A percentile compares a stretch with the other conserved stretches of the same genome.
phyloP scores from a whole-genome alignment of 2,329 filamentous ascomycete species.

The Hysterium pulicare region DNA sequence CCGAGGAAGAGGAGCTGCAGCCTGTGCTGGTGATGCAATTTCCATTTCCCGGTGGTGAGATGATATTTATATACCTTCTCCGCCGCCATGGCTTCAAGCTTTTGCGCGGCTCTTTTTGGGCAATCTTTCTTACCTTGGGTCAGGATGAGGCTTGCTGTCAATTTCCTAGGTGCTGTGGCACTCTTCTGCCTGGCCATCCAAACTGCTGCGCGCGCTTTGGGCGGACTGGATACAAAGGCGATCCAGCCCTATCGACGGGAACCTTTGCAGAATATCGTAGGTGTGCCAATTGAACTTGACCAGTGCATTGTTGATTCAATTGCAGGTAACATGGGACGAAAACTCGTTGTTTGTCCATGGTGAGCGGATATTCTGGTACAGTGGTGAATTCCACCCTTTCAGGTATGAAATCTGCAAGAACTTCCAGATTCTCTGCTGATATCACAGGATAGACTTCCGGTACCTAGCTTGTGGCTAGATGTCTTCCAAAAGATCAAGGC shows the following conservation, averaged over 20 bases:
- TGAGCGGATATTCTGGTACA: conserved; percentile 68
- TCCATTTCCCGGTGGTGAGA: neutral
- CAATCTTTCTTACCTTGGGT: neutral
- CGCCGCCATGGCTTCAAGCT: neutral
- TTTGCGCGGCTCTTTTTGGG: neutral
- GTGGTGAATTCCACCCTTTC: conserved; percentile 71
- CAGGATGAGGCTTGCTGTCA: conserved; percentile 16
- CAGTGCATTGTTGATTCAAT: neutral
- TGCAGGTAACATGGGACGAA: conserved; percentile 66
- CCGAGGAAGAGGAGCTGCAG: neutral
- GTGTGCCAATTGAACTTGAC: conserved; percentile 15
- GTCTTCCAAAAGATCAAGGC: conserved; percentile 81
- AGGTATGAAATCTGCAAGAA: conserved; percentile 32
- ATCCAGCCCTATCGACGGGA: conserved; percentile 50
- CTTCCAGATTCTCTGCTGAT: conserved; percentile 1
- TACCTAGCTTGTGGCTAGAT: conserved; percentile 64
- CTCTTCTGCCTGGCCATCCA: conserved; percentile 43
- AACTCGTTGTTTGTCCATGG: conserved; percentile 68
- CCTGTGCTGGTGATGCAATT: neutral
- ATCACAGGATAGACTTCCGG: conserved; percentile 49
- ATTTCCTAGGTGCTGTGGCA: conserved; percentile 19
- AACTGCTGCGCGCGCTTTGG: conserved; percentile 47
- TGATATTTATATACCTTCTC: neutral
- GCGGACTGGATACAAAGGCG: conserved; percentile 48
- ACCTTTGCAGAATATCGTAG: conserved; percentile 55